Base-by-base conservation (phyloP, 345 rosid species). In the Boechera stricta region DNA sequence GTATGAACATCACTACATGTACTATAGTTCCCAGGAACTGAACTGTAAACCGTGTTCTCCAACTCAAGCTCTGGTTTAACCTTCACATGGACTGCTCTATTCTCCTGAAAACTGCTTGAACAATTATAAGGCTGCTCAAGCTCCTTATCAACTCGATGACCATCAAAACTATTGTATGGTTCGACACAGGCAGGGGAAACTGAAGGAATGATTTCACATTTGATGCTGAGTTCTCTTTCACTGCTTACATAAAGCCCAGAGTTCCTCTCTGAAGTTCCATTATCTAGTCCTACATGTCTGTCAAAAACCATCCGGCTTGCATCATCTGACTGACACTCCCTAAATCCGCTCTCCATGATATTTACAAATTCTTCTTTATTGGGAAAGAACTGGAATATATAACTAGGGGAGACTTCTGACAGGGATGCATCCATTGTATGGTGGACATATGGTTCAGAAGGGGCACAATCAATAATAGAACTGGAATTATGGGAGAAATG, bases 401-500 rank as follows among this genome's bases (percentile, higher is more conserved):
- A 45, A 42, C 59, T 54, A 51, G 45, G 59, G 47, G 61, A 64
- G 36, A 45, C 32, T 65, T 54, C 16, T 51, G 9, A 55, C 44
- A 16, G 24, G 1, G 76, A 56, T 47, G 81, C 74, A 79, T 75
- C 79, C 3, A 64, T 60, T 4, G 67, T 39, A 18, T 52, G 81
- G 71, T 63, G 45, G 73, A 66, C 70, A 79, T 53, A 64, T 62
- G 57, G 78, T 67, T 35, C 73, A 32, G 74, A 62, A 28, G 80
- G 51, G 75, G 31, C 63, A 68, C 57, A 63, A 42, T 78, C 87
- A 54, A 73, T 63, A 71, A 44, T 36, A 48, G 68, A 63, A 76
- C 75, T 75, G 52, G 80, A 80, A 82, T 73, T 65, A 39, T 78
- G 84, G 70, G 72, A 83, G 69, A 71, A n/a, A 7, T 80, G 69